Conservation (phyloP, 164 flowering plant species). For the Magnolia officinalis region DNA sequence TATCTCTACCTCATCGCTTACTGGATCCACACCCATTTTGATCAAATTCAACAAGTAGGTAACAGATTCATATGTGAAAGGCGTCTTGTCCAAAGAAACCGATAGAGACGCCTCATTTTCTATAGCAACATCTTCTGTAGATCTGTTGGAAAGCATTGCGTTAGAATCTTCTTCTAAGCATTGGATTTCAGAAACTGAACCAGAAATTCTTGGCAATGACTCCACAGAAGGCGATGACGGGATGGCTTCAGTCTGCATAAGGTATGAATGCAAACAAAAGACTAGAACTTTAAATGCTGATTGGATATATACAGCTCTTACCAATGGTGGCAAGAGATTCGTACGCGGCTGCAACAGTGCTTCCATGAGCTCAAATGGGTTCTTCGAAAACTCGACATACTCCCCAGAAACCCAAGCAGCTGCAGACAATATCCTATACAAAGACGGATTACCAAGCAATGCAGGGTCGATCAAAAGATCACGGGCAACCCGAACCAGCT, state of each 20-base stretch:
- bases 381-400: slow-evolving; percentile 67
- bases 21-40: slow-evolving; percentile 57
- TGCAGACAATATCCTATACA: slow-evolving; percentile 69
- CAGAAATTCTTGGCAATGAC: slow-evolving; percentile 20
- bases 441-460: slow-evolving; percentile 70
- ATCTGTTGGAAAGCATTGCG: slow-evolving; percentile 20
- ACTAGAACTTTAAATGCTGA: slow-evolving; percentile 71
- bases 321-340: slow-evolving; percentile 63
- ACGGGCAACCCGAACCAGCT: slow-evolving; percentile 73
- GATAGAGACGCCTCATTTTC: slow-evolving; percentile 12
- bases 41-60: slow-evolving; percentile 40
- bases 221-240: slow-evolving; percentile 24
- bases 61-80: slow-evolving; percentile 44
- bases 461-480: slow-evolving; percentile 91
- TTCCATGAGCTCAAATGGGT: slow-evolving; percentile 74
- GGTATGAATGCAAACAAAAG: slow-evolving; percentile 48
- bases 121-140: slow-evolving; percentile 18
- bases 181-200: slow-evolving; percentile 16
- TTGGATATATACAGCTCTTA: slow-evolving; percentile 79
- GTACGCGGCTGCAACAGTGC: slow-evolving; percentile 88
- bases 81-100: slow-evolving; percentile 14
- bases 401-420: slow-evolving; percentile 96
- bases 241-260: slow-evolving; percentile 24
- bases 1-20: slow-evolving; percentile 74
- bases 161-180: slow-evolving; percentile 26